A percentile compares a stretch with the other conserved stretches of the same genome.
These are phyloP conservation scores for Backusella liffmaniae DNA, from an alignment of 192 early-diverging fungal genomes.

Conservation along the genomic window DNA sequence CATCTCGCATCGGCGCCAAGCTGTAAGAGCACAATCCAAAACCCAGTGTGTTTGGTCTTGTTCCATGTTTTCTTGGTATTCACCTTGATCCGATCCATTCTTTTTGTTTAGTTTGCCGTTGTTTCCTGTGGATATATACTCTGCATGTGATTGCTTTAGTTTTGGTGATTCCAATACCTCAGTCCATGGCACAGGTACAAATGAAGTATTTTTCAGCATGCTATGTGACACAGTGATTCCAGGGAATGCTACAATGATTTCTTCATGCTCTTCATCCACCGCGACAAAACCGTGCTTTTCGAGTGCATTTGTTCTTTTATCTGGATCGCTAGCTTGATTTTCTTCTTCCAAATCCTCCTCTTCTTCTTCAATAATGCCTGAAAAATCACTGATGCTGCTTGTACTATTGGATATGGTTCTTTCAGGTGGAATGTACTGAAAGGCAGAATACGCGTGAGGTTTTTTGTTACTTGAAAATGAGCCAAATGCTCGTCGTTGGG, in stretches of 20 bases:
- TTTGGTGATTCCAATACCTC: not conserved
- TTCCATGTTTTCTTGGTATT: not conserved
- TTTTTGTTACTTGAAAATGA: not conserved
- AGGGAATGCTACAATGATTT: constrained; percentile 26
- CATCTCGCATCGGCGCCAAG: constrained; percentile 30
- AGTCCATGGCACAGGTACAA: constrained; percentile 21
- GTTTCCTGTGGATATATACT: not conserved
- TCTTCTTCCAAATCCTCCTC: not conserved
- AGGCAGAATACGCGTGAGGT: constrained; percentile 9
- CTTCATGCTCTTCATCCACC: constrained; percentile 26
- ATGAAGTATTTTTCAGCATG: constrained; percentile 18
- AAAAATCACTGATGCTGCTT: not conserved
- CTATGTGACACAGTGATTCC: not conserved
- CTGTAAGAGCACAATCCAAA: constrained; percentile 21
- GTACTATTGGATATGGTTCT: not conserved
- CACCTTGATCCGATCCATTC: not conserved
- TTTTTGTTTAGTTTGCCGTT: not conserved
- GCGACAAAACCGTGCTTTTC: constrained; percentile 22
- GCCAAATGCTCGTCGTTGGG: not conserved
- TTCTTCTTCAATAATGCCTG: not conserved
- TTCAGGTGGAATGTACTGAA: constrained; percentile 12
- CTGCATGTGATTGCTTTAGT: not conserved
- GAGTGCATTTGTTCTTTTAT: not conserved
- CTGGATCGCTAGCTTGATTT: not conserved
- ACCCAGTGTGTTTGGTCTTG: constrained; percentile 15